These are phyloP conservation scores for Monosporascus ibericus DNA, from an alignment of 2,329 filamentous ascomycete genomes.

Conservation along the genomic window DNA sequence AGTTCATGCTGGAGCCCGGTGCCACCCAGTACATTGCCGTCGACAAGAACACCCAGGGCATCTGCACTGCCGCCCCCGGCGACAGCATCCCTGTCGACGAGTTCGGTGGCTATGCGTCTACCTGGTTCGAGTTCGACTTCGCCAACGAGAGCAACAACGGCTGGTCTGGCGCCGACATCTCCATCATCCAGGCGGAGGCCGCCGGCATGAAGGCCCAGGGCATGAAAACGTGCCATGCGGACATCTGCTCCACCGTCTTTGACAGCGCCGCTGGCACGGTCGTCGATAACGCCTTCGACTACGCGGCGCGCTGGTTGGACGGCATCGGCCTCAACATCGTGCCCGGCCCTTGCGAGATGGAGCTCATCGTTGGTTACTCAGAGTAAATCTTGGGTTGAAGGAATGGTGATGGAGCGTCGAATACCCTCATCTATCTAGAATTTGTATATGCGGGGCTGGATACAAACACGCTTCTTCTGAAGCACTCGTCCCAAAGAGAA, in stretches of 20 bases:
- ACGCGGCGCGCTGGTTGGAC: background rate
- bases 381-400: background rate
- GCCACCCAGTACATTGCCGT: background rate
- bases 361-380: background rate
- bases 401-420: too few species aligned
- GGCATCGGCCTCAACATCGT: background rate
- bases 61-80: background rate
- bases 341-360: background rate
- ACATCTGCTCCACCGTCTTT: background rate
- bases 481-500: too few species aligned
- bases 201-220: background rate
- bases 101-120: background rate
- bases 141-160: background rate
- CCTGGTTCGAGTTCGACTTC: constrained; percentile 1
- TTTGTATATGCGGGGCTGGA: too few species aligned
- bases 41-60: background rate
- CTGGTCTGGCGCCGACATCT: background rate
- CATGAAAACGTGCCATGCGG: background rate
- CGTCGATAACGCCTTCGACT: background rate
- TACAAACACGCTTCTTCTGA: too few species aligned
- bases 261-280: background rate
- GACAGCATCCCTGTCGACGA: background rate
- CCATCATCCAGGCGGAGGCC: background rate
- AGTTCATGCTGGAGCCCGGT: background rate
- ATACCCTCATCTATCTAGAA: too few species aligned